Conservation (phyloP, 371 early-diverging fungal genomes). For the Mortierella sp. region DNA sequence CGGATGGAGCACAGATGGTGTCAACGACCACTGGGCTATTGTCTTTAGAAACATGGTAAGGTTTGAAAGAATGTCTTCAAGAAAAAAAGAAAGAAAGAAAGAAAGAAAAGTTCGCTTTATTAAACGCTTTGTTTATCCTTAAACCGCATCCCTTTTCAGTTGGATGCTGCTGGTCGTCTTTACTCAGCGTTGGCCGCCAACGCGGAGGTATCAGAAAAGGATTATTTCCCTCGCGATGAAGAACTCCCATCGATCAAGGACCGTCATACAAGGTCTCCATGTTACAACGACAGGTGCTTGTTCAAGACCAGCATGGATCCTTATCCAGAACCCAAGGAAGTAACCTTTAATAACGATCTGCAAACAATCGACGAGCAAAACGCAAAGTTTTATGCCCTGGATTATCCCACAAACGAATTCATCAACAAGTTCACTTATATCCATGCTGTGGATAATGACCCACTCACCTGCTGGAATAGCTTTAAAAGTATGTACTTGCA, state of each 20-base stretch:
- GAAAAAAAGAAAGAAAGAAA: slow-evolving; percentile 1
- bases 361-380: slow-evolving; percentile 61
- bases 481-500: slow-evolving; percentile 22
- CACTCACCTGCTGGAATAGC: slow-evolving; percentile 70
- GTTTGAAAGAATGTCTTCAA: background rate
- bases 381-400: slow-evolving; percentile 48
- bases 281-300: slow-evolving; percentile 69
- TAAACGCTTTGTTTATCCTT: background rate
- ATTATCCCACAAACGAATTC: slow-evolving; percentile 56
- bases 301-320: slow-evolving; percentile 70
- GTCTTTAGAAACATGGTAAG: slow-evolving; percentile 61
- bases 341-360: slow-evolving; percentile 56
- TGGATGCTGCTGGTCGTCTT: slow-evolving; percentile 67
- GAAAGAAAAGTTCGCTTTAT: slow-evolving; percentile 16
- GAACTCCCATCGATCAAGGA: slow-evolving; percentile 61
- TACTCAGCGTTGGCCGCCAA: slow-evolving; percentile 62
- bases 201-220: slow-evolving; percentile 60
- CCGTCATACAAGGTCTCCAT: slow-evolving; percentile 66
- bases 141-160: slow-evolving; percentile 35
- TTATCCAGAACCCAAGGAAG: slow-evolving; percentile 60
- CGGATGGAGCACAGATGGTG: slow-evolving; percentile 58
- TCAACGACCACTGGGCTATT: slow-evolving; percentile 58
- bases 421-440: slow-evolving; percentile 64
- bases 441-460: slow-evolving; percentile 66
- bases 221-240: slow-evolving; percentile 64